These are phyloP conservation scores for Penicillium salamii DNA, from an alignment of 495 filamentous ascomycete genomes.

Conservation along the genomic window DNA sequence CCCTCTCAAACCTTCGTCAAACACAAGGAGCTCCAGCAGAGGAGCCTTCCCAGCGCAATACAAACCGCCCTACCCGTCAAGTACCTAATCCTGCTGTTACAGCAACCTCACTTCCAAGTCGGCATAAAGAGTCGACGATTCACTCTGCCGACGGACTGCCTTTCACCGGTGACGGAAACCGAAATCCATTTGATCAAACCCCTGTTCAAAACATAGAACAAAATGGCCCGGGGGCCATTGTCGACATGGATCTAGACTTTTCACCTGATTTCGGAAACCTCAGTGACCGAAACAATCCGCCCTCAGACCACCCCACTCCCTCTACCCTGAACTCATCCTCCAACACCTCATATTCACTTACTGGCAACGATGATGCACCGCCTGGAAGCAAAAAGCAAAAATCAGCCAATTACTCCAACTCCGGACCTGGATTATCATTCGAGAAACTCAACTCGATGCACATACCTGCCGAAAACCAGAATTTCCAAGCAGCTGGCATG, in stretches of 20 bases:
- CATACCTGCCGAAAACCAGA: slow-evolving; percentile 12
- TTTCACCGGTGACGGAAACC: slow-evolving; percentile 5
- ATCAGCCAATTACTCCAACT: slow-evolving; percentile 4
- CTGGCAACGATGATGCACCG: slow-evolving; percentile 21
- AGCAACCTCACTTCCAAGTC: slow-evolving; percentile 27
- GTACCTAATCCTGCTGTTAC: not conserved
- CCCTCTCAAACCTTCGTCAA: slow-evolving; percentile 13
- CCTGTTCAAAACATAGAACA: slow-evolving; percentile 1
- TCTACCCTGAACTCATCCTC: slow-evolving; percentile 37
- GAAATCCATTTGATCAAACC: slow-evolving; percentile 1
- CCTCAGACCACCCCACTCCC: slow-evolving; percentile 35
- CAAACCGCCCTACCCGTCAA: not conserved
- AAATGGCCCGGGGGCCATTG: slow-evolving; percentile 5
- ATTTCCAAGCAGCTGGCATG: slow-evolving; percentile 12
- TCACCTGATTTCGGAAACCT: slow-evolving; percentile 25
- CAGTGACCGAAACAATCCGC: slow-evolving; percentile 27
- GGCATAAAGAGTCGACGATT: slow-evolving; percentile 15
- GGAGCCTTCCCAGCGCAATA: slow-evolving; percentile 2
- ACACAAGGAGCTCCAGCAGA: not conserved
- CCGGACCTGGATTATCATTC: slow-evolving; percentile 12
- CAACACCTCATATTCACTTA: slow-evolving; percentile 32
- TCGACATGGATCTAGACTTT: slow-evolving; percentile 33
- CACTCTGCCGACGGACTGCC: not conserved
- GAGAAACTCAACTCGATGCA: slow-evolving; percentile 16
- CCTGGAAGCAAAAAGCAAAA: slow-evolving; percentile 21